These are phyloP conservation scores for Trametes coccinea DNA, from an alignment of 768 basidiomycete genomes.

Conservation along the genomic window DNA sequence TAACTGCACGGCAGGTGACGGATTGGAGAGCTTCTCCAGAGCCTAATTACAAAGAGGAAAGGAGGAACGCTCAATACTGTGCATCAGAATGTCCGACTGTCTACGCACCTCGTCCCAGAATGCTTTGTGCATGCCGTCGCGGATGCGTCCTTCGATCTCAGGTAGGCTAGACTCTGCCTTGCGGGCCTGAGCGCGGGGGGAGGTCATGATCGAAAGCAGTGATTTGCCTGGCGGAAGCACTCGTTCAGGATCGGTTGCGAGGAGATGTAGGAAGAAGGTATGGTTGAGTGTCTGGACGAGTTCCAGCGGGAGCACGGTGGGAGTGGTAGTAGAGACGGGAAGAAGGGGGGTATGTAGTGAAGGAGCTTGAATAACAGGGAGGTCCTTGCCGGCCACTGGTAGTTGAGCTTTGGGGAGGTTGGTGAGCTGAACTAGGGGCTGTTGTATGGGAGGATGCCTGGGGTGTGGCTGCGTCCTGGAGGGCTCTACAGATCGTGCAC, in stretches of 20 bases:
- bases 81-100: too few species aligned
- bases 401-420: neutral
- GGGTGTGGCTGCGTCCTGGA: neutral
- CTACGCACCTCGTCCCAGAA: conserved; percentile 73
- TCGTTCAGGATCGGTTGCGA: conserved; percentile 59
- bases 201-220: conserved; percentile 60
- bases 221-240: conserved; percentile 76
- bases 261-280: conserved; percentile 65
- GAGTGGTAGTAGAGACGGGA: conserved; percentile 20
- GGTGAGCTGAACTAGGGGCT: neutral
- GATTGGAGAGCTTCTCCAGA: conserved; percentile 52
- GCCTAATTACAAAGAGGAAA: conserved; percentile 43
- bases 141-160: conserved; percentile 49
- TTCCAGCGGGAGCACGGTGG: conserved; percentile 50
- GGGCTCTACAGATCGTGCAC: neutral
- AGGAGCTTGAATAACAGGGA: conserved; percentile 19
- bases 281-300: conserved; percentile 58
- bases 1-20: conserved; percentile 59
- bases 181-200: conserved; percentile 21
- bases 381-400: neutral
- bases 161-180: conserved; percentile 24
- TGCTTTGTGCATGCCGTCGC: conserved; percentile 53
- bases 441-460: neutral
- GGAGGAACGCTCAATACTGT: conserved; percentile 1
- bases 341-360: conserved; percentile 17